Evolutionary conservation across 495 filamentous ascomycete species (phyloP).

Genomic region (Podospora australis): DNA sequence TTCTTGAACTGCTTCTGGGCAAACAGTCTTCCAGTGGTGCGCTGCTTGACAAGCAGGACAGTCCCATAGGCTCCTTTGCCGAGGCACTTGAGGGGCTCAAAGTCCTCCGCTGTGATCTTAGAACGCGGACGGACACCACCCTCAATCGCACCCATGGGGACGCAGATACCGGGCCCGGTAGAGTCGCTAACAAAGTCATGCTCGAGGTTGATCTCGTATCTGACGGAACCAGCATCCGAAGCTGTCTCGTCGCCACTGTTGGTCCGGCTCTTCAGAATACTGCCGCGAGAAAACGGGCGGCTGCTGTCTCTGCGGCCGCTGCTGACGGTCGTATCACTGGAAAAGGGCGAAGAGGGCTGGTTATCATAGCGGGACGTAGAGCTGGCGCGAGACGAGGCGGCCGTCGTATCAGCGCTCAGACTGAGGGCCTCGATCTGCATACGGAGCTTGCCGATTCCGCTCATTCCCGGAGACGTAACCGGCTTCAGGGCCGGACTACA

Average conservation of each 20-base stretch:
- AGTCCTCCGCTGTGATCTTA: constrained; percentile 90
- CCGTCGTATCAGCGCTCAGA: constrained; percentile 41
- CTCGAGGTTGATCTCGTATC: constrained; percentile 84
- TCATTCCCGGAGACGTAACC: constrained; percentile 45
- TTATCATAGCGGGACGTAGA: constrained; percentile 41
- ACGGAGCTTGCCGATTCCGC: constrained; percentile 73
- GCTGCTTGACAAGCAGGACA: constrained; percentile 85
- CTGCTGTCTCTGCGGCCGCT: constrained; percentile 18
- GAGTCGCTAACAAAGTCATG: constrained; percentile 78
- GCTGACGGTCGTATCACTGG: constrained; percentile 20
- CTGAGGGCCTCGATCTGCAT: constrained; percentile 62
- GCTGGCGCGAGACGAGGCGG: constrained; percentile 35
- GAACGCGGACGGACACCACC: constrained; percentile 37
- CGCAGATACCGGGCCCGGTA: too few species aligned
- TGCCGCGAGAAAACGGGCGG: constrained; percentile 1
- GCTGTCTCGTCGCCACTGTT: constrained; percentile 36
- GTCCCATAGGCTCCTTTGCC: constrained; percentile 95
- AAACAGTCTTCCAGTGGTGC: constrained; percentile 77
- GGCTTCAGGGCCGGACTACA: constrained; percentile 58
- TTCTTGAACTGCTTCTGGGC: constrained; percentile 99
- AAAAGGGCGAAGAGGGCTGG: constrained; percentile 14
- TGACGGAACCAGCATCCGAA: constrained; percentile 40
- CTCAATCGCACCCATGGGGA: constrained; percentile 36
- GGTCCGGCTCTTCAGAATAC: constrained; percentile 14
- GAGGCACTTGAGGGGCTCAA: constrained; percentile 86